These are phyloP conservation scores for Salix suchowensis DNA, from an alignment of 345 rosid species.

Conservation along the genomic window DNA sequence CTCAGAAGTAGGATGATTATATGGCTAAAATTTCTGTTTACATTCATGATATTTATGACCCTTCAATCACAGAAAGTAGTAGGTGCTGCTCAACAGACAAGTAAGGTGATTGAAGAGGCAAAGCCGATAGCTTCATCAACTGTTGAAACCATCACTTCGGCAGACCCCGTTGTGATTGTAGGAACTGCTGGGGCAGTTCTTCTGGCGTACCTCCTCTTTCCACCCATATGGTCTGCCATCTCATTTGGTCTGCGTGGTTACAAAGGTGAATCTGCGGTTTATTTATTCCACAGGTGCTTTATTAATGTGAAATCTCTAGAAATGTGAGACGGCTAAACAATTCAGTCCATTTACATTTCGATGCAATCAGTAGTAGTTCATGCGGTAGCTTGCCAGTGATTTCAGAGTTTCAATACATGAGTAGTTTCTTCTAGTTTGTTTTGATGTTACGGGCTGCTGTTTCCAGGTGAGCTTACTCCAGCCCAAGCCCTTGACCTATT, in stretches of 20 bases:
- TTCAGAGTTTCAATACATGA: neutral
- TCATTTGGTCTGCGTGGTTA: slow-evolving; percentile 81
- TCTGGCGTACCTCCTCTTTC: slow-evolving; percentile 61
- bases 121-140: slow-evolving; percentile 83
- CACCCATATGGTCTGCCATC: slow-evolving; percentile 72
- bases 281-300: neutral
- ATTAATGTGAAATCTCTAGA: neutral
- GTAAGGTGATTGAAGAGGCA: slow-evolving; percentile 60
- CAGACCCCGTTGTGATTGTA: slow-evolving; percentile 67
- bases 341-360: neutral
- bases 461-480: slow-evolving; percentile 69
- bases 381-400: neutral
- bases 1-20: neutral
- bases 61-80: slow-evolving; percentile 56
- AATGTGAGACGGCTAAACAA: neutral
- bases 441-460: neutral
- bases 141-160: slow-evolving; percentile 59
- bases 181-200: slow-evolving; percentile 69
- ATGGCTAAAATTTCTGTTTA: neutral
- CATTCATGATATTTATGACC: neutral
- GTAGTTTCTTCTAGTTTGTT: neutral
- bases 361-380: neutral
- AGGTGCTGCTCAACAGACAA: slow-evolving; percentile 68
- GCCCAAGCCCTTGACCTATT: slow-evolving; percentile 82
- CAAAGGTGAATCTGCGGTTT: slow-evolving; percentile 46